Evolutionary conservation across 2,329 filamentous ascomycete genomes (phyloP).

Genomic region (Nigrospora sphaerica): DNA sequence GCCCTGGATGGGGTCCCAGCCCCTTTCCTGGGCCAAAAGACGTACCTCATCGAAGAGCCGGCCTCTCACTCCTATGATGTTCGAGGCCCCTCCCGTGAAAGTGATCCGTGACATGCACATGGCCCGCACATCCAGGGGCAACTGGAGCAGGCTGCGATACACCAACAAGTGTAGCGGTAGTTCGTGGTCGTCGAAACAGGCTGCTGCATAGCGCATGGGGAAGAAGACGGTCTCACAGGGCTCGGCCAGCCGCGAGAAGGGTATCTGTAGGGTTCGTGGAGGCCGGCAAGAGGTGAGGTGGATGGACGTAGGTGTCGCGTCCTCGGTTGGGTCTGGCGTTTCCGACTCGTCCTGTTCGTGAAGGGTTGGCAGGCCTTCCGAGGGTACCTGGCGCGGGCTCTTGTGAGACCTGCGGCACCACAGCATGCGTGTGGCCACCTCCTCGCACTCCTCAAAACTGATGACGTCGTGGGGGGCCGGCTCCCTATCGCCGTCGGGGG

Average conservation of each 20-base stretch:
- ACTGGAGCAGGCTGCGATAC: slow-evolving; percentile 65
- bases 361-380: slow-evolving; percentile 40
- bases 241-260: slow-evolving; percentile 64
- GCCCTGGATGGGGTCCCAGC: slow-evolving; percentile 73
- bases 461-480: slow-evolving; percentile 28
- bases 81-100: slow-evolving; percentile 75
- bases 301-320: slow-evolving; percentile 31
- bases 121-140: slow-evolving; percentile 77
- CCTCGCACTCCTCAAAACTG: slow-evolving; percentile 75
- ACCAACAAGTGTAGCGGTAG: slow-evolving; percentile 69
- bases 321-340: slow-evolving; percentile 17
- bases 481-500: slow-evolving; percentile 16
- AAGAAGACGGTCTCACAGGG: slow-evolving; percentile 74
- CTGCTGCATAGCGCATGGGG: slow-evolving; percentile 39
- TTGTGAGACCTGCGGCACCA: slow-evolving; percentile 59
- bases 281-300: slow-evolving; percentile 39
- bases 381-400: slow-evolving; percentile 13
- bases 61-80: slow-evolving; percentile 70
- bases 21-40: slow-evolving; percentile 55
- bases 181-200: slow-evolving; percentile 79
- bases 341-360: slow-evolving; percentile 46
- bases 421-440: slow-evolving; percentile 64
- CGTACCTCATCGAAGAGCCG: slow-evolving; percentile 72
- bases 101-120: slow-evolving; percentile 84
- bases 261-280: slow-evolving; percentile 52